Conservation (phyloP, 2,329 filamentous ascomycete species). For the Blastomyces emzantsi region DNA sequence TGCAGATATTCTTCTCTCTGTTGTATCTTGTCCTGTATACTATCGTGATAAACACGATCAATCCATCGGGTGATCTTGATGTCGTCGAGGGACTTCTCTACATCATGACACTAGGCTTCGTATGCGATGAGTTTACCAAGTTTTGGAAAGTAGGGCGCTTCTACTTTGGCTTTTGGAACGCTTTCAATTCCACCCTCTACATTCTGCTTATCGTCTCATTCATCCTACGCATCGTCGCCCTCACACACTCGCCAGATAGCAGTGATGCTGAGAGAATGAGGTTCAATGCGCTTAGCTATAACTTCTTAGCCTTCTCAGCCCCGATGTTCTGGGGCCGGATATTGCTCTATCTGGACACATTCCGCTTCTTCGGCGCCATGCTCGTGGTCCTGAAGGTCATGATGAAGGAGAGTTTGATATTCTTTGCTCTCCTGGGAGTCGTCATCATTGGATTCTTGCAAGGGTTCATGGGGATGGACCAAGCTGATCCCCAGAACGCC, state of each 20-base stretch:
- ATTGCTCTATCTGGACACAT: slow-evolving; percentile 81
- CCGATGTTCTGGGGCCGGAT: slow-evolving; percentile 97
- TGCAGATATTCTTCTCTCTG: slow-evolving; percentile 76
- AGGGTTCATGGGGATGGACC: slow-evolving; percentile 85
- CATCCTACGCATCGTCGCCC: slow-evolving; percentile 65
- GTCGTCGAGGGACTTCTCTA: slow-evolving; percentile 76
- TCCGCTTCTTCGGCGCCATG: slow-evolving; percentile 97
- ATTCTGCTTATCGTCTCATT: slow-evolving; percentile 68
- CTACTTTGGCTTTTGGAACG: slow-evolving; percentile 95
- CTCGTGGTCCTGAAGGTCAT: slow-evolving; percentile 91
- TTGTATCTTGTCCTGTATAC: slow-evolving; percentile 82
- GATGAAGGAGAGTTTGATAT: slow-evolving; percentile 92
- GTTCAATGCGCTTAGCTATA: slow-evolving; percentile 80
- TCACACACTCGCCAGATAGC: slow-evolving; percentile 49
- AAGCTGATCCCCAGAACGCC: slow-evolving; percentile 60
- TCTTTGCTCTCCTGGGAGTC: slow-evolving; percentile 82
- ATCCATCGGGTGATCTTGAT: slow-evolving; percentile 74
- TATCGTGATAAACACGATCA: slow-evolving; percentile 87
- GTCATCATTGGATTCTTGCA: slow-evolving; percentile 76
- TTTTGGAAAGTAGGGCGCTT: slow-evolving; percentile 88
- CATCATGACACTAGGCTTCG: slow-evolving; percentile 80
- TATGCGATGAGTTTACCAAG: slow-evolving; percentile 80
- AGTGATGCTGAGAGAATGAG: slow-evolving; percentile 45
- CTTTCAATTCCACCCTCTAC: slow-evolving; percentile 83
- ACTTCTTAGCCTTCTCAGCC: slow-evolving; percentile 84